phyloP scores from a whole-genome alignment of 1,139 yeast species.

The Lodderomyces elongisporus region DNA sequence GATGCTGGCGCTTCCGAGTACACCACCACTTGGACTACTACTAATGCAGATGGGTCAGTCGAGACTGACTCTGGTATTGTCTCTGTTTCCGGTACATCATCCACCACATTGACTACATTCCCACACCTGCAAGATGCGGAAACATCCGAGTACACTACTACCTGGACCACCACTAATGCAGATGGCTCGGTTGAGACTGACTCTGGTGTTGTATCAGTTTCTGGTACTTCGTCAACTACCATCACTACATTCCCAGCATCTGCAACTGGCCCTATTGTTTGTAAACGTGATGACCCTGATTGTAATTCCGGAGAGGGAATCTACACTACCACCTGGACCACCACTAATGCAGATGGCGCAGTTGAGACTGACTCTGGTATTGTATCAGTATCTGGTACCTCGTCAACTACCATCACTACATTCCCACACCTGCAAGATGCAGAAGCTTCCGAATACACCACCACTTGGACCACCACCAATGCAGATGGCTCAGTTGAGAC shows the following conservation, averaged over 20 bases:
- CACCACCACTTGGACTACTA: constrained; percentile 5
- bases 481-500: constrained; percentile 5
- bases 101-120: constrained; percentile 4
- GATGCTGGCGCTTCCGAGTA: constrained; percentile 1
- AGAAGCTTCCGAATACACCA: constrained; percentile 15
- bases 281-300: too few relatives aligned
- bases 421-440: constrained; percentile 8
- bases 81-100: constrained; percentile 4
- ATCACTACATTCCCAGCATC: constrained; percentile 5
- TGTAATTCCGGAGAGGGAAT: too few relatives aligned
- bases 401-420: constrained; percentile 7
- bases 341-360: constrained; percentile 13
- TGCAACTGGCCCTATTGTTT: too few relatives aligned
- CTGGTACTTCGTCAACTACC: constrained; percentile 5
- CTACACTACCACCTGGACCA: constrained; percentile 16
- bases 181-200: constrained; percentile 12
- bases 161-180: constrained; percentile 11
- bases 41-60: constrained; percentile 4
- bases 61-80: constrained; percentile 7
- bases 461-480: constrained; percentile 10
- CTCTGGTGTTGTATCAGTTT: constrained; percentile 12
- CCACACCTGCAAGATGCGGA: constrained; percentile 3
- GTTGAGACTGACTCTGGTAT: constrained; percentile 10
- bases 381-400: constrained; percentile 6
- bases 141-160: constrained; percentile 14